These are phyloP conservation scores for Prunus persica DNA, from an alignment of 306 rosid genomes.

Conservation along the genomic window DNA sequence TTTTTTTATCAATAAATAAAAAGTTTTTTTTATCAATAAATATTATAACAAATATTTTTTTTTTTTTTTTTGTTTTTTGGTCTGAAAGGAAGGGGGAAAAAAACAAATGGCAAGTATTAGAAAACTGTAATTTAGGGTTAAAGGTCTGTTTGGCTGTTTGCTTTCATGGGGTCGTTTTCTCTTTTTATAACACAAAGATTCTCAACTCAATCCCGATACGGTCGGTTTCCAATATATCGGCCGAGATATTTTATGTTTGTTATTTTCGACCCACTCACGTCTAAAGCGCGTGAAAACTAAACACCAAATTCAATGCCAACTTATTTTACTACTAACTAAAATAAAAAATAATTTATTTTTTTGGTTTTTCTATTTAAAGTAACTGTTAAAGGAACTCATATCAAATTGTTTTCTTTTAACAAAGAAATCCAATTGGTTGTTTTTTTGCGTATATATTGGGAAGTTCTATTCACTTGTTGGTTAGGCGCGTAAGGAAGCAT, in stretches of 20 bases:
- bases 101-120: no score
- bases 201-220: conserved; percentile 37
- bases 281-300: not conserved
- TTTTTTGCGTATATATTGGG: not conserved
- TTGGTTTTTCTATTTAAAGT: not conserved
- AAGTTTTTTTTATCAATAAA: no score
- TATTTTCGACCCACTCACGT: not conserved
- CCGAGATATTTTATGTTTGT: not conserved
- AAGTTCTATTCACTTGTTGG: not conserved
- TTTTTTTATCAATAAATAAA: no score
- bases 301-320: not conserved
- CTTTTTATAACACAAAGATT: conserved; percentile 35
- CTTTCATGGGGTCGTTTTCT: not conserved
- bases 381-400: no score
- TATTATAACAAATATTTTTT: no score
- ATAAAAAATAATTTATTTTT: not conserved
- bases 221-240: conserved; percentile 26
- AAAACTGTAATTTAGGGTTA: not conserved
- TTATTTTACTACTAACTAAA: not conserved
- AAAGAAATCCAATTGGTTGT: not conserved
- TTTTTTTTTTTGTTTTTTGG: not conserved
- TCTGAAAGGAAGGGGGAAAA: not conserved
- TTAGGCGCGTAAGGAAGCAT: conserved; percentile 1
- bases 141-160: conserved; percentile 8
- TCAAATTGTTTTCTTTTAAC: no score